These are phyloP conservation scores for Nicotiana rustica DNA, from an alignment of 305 asterid species.

Conservation along the genomic window DNA sequence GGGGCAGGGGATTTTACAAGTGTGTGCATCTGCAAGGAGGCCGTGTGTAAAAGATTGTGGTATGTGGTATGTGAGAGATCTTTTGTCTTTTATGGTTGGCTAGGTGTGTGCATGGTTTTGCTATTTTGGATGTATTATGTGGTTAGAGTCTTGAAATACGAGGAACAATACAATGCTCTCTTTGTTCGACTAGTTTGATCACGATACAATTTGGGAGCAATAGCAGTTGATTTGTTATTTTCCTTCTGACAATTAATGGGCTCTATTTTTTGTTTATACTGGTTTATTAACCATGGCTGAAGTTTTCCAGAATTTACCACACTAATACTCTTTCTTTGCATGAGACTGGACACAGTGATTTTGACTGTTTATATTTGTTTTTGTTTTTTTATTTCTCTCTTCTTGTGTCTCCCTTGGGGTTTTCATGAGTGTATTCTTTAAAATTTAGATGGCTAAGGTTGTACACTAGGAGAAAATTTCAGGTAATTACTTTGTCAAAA, in stretches of 20 bases:
- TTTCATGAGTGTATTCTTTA: not conserved
- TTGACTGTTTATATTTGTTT: not conserved
- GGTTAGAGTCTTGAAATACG: not conserved
- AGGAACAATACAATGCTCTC: not conserved
- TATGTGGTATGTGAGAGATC: not conserved
- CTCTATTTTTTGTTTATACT: not conserved
- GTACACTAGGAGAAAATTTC: not conserved
- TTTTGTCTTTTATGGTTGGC: slow-evolving; percentile 26
- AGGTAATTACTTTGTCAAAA: not conserved
- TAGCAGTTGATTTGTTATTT: not conserved
- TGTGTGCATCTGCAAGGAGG: not conserved
- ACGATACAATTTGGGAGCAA: not conserved
- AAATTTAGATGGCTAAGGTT: not conserved
- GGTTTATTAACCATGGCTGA: not conserved
- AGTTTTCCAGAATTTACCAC: not conserved
- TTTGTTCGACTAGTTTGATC: not conserved
- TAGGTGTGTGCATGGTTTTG: not conserved
- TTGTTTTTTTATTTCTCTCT: not conserved
- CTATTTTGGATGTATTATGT: slow-evolving; percentile 22
- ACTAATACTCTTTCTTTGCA: not conserved
- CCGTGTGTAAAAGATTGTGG: slow-evolving; percentile 3
- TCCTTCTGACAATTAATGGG: not conserved
- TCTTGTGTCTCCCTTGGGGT: not conserved
- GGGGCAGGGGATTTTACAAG: not conserved
- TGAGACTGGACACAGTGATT: not conserved